phyloP scores from a whole-genome alignment of 2,329 filamentous ascomycete species.

The Aspergillus pseudonomiae region DNA sequence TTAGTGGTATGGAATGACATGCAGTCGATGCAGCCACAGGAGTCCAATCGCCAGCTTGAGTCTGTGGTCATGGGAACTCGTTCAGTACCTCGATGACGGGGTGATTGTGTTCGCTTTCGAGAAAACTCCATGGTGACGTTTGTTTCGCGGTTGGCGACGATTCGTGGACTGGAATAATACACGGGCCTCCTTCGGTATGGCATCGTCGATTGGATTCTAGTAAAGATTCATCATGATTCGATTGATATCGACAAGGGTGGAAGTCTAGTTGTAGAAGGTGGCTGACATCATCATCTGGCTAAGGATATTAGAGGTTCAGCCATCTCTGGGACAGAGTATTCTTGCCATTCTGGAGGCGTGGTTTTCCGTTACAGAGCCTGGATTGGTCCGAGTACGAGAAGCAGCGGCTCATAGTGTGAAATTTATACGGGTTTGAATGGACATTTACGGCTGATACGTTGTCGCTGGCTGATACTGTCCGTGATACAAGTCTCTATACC shows the following conservation, averaged over 20 bases:
- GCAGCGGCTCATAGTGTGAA: not conserved
- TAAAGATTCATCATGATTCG: not conserved
- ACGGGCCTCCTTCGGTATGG: not conserved
- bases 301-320: not conserved
- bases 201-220: not conserved
- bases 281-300: not conserved
- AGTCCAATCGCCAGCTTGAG: not conserved
- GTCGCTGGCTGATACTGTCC: not conserved
- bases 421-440: not conserved
- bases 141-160: not conserved
- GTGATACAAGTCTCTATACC: not conserved
- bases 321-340: not conserved
- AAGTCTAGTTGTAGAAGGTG: not conserved
- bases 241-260: not conserved
- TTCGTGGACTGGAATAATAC: not conserved
- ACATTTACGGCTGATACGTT: not conserved
- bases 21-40: not conserved
- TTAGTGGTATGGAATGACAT: not conserved
- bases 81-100: not conserved
- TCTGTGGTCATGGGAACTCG: not conserved
- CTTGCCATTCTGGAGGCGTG: not conserved
- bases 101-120: not conserved
- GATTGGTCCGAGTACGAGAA: not conserved
- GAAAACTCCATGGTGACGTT: not conserved
- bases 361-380: not conserved